Evolutionary conservation across 495 filamentous ascomycete genomes (phyloP).

Genomic region (Aspergillus biplanus): DNA sequence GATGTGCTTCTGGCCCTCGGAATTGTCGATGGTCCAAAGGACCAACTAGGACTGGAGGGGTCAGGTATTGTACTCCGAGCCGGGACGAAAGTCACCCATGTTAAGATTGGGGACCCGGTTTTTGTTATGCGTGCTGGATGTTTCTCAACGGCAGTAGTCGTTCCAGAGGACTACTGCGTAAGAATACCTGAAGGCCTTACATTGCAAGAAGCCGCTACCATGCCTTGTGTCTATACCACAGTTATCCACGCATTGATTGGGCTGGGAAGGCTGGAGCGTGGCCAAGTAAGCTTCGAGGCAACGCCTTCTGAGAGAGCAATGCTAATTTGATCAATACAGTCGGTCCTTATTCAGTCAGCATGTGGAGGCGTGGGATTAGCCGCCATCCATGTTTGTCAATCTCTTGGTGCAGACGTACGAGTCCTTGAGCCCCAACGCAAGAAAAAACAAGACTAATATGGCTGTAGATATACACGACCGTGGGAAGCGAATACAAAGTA

Average conservation of each 20-base stretch:
- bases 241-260: background rate
- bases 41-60: conserved; percentile 1
- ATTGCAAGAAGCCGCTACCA: conserved; percentile 3
- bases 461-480: conserved; percentile 45
- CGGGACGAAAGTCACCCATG: background rate
- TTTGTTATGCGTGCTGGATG: background rate
- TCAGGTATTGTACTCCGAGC: background rate
- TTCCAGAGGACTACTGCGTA: background rate
- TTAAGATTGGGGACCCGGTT: conserved; percentile 5
- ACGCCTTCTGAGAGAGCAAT: background rate
- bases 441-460: background rate
- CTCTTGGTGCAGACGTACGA: conserved; percentile 11
- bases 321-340: conserved; percentile 10
- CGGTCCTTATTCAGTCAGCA: conserved; percentile 34
- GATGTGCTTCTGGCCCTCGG: conserved; percentile 1
- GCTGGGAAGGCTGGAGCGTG: background rate
- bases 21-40: background rate
- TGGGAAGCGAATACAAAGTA: conserved; percentile 44
- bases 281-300: conserved; percentile 20
- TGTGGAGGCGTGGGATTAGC: conserved; percentile 31
- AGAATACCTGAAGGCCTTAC: background rate
- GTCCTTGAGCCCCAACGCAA: background rate
- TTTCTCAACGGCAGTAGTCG: background rate
- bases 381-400: conserved; percentile 22
- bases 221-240: conserved; percentile 6